Percentiles rank a stretch among this genome's conserved stretches.
Conservation (phyloP, 2,329 filamentous ascomycete genomes). For the Colletotrichum sublineola region DNA sequence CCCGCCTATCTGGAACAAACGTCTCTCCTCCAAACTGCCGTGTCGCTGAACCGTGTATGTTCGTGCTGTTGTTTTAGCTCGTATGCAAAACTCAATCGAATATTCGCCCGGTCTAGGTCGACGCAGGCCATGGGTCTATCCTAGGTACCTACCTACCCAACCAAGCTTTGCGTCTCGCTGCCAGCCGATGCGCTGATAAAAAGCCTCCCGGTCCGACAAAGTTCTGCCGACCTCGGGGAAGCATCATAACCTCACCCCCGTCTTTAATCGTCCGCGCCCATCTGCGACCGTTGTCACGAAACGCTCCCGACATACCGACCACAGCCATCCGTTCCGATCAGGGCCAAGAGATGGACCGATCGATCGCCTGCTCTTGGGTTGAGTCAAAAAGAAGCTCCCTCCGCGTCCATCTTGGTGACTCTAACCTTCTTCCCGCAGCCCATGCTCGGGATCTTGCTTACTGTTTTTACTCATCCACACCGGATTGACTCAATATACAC, state of each 20-base stretch:
- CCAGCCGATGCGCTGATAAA: background rate
- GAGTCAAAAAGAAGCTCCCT: background rate
- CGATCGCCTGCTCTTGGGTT: background rate
- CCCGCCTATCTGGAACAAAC: background rate
- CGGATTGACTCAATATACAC: slow-evolving; percentile 1
- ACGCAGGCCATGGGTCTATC: background rate
- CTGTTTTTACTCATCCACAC: background rate
- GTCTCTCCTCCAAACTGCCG: background rate
- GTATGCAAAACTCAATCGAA: background rate
- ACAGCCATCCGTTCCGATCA: background rate
- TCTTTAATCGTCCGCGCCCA: background rate
- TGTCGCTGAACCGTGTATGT: background rate
- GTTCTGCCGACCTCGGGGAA: background rate
- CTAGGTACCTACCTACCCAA: background rate
- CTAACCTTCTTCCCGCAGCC: background rate
- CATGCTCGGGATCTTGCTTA: background rate
- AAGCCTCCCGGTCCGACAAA: background rate
- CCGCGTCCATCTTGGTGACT: too few species aligned
- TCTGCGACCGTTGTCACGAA: background rate
- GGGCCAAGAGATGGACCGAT: background rate
- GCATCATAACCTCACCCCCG: background rate
- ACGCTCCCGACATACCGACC: background rate
- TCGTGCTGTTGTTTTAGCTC: background rate
- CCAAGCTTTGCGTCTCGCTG: slow-evolving; percentile 22
- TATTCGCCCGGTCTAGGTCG: slow-evolving; percentile 18